Percentiles rank a stretch among this genome's conserved stretches.
Evolutionary conservation across 1,139 yeast species (phyloP).

Genomic region (Hemisphaericaspora xylofermentans): DNA sequence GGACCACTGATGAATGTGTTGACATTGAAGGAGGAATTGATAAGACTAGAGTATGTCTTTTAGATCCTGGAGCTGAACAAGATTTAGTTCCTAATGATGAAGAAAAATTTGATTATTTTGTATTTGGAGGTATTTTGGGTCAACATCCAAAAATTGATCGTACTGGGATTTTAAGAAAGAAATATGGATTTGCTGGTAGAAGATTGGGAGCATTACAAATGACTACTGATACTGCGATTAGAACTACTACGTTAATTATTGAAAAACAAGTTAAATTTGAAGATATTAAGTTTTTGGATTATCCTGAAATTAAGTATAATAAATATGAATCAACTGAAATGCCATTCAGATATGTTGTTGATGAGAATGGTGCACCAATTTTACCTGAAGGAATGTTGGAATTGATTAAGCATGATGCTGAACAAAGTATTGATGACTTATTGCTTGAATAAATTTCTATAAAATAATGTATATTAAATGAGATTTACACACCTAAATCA

Average conservation of each 20-base stretch:
- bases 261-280: conserved; percentile 58
- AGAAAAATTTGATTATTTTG: conserved; percentile 72
- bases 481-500: conserved; percentile 11
- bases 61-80: conserved; percentile 81
- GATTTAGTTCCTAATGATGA: conserved; percentile 75
- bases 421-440: conserved; percentile 68
- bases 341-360: conserved; percentile 91
- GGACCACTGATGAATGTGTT: conserved; percentile 77
- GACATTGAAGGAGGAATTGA: conserved; percentile 45
- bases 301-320: conserved; percentile 88
- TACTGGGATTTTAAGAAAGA: conserved; percentile 79
- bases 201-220: conserved; percentile 85
- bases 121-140: conserved; percentile 95
- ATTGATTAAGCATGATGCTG: conserved; percentile 80
- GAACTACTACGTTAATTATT: conserved; percentile 80
- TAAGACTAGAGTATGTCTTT: conserved; percentile 64
- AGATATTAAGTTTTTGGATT: conserved; percentile 79
- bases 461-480: neutral
- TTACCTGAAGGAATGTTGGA: conserved; percentile 91
- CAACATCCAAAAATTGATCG: conserved; percentile 96
- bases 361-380: conserved; percentile 65
- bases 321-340: conserved; percentile 92
- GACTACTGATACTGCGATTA: conserved; percentile 96
- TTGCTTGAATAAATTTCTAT: conserved; percentile 24
- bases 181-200: conserved; percentile 81